Base-by-base conservation (phyloP, 192 early-diverging fungal genomes). In the Podila horticola region DNA sequence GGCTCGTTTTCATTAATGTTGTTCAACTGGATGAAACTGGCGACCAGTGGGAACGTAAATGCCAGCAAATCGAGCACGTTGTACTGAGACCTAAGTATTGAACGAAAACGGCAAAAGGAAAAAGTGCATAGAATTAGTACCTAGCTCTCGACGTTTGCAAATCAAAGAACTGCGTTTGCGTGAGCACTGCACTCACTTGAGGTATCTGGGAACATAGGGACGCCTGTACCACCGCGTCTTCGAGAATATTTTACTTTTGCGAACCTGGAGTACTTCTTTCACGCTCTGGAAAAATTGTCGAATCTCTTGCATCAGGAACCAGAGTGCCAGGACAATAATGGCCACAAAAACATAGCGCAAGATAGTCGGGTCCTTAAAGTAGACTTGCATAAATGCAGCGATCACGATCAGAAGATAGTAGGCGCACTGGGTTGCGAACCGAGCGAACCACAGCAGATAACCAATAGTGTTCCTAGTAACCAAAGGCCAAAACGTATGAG, bases 371-470 rank as follows among this genome's bases (percentile, higher is more conserved):
- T 28, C 29, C n/a, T 24, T 9, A 55, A 24, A 20, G n/a, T 61
- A 61, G 59, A 61, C 59, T 61, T 61, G 59, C 11, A 61, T 17
- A 5, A 61, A 31, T 9, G 59, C 59, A 19, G 59, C 59, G 26
- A 61, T 26, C 20, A 61, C 17, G 22, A 61, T 33, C 1, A 61
- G 29, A 2, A 29, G 7, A 19, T 61, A 28, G 15, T 61, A 61
- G 59, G 8, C 8, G 26, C 59, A 61, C 26, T 61, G 59, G 17
- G 30, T 28, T 5, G 30, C 33, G 59, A 61, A 61, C 29, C 59
- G 59, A 61, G 19, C 17, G 7, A 61, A 12, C 30, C 59, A 61
- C 15, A 61, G 59, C 24, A 17, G 3, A 61, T 26, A 61, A 6
- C 26, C 59, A 5, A 31, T 31, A 1, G 26, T 61, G 30, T 61